A percentile compares a stretch with the other conserved stretches of the same genome.
These are phyloP conservation scores for Pythium coloratum DNA, from an alignment of 352 stramenopile species.

Conservation along the genomic window DNA sequence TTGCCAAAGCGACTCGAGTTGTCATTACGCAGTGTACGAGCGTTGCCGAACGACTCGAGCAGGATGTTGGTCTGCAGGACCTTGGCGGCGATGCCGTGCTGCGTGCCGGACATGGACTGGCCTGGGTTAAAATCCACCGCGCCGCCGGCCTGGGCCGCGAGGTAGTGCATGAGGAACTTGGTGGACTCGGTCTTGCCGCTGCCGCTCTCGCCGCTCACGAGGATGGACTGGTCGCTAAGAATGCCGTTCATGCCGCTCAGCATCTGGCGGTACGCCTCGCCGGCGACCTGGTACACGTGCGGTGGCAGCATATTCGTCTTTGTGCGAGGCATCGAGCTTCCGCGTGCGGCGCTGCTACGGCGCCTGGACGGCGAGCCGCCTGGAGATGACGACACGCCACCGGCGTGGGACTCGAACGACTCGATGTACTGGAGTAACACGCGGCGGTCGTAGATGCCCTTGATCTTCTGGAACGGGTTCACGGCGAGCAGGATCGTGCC, in stretches of 20 bases:
- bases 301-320: constrained; percentile 42
- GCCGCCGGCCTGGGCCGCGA: constrained; percentile 68
- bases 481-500: constrained; percentile 79
- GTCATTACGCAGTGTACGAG: constrained; percentile 85
- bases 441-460: constrained; percentile 55
- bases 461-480: constrained; percentile 82
- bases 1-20: constrained; percentile 93
- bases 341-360: constrained; percentile 10
- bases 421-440: constrained; percentile 64
- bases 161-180: constrained; percentile 89
- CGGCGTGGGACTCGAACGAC: constrained; percentile 48
- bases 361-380: constrained; percentile 12
- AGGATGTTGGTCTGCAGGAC: constrained; percentile 91
- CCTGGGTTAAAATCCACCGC: constrained; percentile 64
- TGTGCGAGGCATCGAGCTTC: constrained; percentile 6
- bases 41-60: constrained; percentile 90
- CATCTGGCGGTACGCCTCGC: constrained; percentile 82
- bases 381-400: constrained; percentile 2
- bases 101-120: constrained; percentile 31
- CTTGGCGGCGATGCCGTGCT: constrained; percentile 74
- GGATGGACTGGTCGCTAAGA: constrained; percentile 74
- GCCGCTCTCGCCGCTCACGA: constrained; percentile 85
- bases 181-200: constrained; percentile 90
- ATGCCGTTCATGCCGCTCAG: constrained; percentile 59
- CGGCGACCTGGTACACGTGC: constrained; percentile 86